These are phyloP conservation scores for Fusarium falciforme DNA, from an alignment of 2,329 filamentous ascomycete genomes.

Conservation along the genomic window DNA sequence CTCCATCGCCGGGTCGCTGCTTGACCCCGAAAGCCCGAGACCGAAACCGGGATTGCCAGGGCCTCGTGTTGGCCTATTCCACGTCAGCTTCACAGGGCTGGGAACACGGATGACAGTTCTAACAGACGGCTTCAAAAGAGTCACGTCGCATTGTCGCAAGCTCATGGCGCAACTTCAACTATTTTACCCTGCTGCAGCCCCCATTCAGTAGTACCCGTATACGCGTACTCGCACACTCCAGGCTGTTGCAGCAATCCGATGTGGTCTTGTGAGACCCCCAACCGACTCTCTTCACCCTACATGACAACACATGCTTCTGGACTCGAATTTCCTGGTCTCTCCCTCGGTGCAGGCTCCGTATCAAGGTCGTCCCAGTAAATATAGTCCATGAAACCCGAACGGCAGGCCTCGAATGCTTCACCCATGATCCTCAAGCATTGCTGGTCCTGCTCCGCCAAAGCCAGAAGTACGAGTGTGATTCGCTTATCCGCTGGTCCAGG, in stretches of 20 bases:
- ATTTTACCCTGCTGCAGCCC: not conserved
- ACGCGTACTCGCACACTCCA: not conserved
- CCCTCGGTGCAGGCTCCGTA: not conserved
- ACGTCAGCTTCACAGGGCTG: not conserved
- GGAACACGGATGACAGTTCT: not conserved
- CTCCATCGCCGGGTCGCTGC: not conserved
- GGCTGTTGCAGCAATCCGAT: not conserved
- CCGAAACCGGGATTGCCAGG: not conserved
- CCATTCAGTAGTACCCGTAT: not conserved
- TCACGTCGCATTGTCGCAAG: not conserved
- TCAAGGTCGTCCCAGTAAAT: slow-evolving; percentile 33
- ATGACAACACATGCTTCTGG: not conserved
- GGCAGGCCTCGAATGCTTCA: not conserved
- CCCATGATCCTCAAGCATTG: slow-evolving; percentile 17
- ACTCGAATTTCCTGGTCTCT: not conserved
- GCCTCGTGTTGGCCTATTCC: not conserved
- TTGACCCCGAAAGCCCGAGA: slow-evolving; percentile 1
- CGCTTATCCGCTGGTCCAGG: not conserved
- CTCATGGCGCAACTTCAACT: not conserved
- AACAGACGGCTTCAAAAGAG: not conserved
- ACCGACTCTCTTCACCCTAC: not conserved
- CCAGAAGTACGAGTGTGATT: slow-evolving; percentile 5
- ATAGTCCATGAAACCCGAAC: slow-evolving; percentile 10
- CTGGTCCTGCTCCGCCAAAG: slow-evolving; percentile 5
- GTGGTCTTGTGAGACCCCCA: not conserved